Percentiles rank a stretch among this genome's conserved stretches.
Conservation (phyloP, 306 rosid genomes). For the Cicer cuneatum region DNA sequence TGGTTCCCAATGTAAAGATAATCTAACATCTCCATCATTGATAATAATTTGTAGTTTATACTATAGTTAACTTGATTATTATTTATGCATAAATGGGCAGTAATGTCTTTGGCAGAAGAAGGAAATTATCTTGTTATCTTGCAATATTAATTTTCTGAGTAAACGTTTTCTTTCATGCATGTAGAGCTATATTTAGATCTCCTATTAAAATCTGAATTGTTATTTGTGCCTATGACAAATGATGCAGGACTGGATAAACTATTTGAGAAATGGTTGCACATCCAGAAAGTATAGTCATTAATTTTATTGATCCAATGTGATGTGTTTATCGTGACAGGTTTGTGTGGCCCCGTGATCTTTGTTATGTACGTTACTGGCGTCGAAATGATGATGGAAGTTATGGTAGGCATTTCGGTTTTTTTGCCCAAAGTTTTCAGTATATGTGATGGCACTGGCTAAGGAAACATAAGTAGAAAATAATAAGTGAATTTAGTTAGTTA, state of each 20-base stretch:
- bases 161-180: slow-evolving; percentile 21
- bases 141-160: slow-evolving; percentile 26
- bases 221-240: slow-evolving; percentile 19
- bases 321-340: slow-evolving; percentile 64
- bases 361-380: slow-evolving; percentile 99
- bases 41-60: slow-evolving; percentile 19
- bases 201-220: slow-evolving; percentile 17
- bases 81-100: slow-evolving; percentile 26
- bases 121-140: slow-evolving; percentile 9
- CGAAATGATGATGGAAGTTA: slow-evolving; percentile 99
- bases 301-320: slow-evolving; percentile 8
- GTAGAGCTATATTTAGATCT: slow-evolving; percentile 2
- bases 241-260: slow-evolving; percentile 29
- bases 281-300: slow-evolving; percentile 1
- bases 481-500: slow-evolving; percentile 11
- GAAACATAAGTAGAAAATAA: slow-evolving; percentile 14
- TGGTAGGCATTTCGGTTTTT: slow-evolving; percentile 60
- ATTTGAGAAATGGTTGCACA: slow-evolving; percentile 22
- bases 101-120: slow-evolving; percentile 14
- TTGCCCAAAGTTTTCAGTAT: slow-evolving; percentile 2
- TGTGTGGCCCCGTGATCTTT: slow-evolving; percentile 99
- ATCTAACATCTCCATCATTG: slow-evolving; percentile 30
- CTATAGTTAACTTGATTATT: slow-evolving; percentile 11
- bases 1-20: slow-evolving; percentile 89
- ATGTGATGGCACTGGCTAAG: not conserved